A percentile compares a stretch with the other conserved stretches of the same genome.
phyloP scores from a whole-genome alignment of 2,329 filamentous ascomycete species.

The Fusarium multiceps region DNA sequence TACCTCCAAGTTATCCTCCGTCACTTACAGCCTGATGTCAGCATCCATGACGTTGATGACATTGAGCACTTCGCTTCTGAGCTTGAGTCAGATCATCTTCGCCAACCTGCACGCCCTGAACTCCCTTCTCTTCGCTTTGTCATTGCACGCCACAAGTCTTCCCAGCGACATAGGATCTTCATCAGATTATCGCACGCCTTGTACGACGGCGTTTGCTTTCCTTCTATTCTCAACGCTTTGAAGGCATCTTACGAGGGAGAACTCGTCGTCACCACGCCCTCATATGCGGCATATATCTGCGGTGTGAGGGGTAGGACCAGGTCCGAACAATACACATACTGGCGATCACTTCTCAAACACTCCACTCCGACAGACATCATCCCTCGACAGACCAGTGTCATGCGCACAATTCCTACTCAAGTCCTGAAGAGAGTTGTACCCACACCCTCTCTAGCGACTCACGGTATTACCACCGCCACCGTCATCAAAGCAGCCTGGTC shows the following conservation, averaged over 20 bases:
- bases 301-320: background rate
- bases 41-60: slow-evolving; percentile 10
- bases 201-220: slow-evolving; percentile 34
- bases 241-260: slow-evolving; percentile 23
- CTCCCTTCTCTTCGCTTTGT: slow-evolving; percentile 10
- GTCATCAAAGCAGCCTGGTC: slow-evolving; percentile 61
- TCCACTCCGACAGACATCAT: slow-evolving; percentile 19
- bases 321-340: slow-evolving; percentile 16
- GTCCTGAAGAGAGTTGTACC: slow-evolving; percentile 5
- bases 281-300: slow-evolving; percentile 17
- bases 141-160: slow-evolving; percentile 13
- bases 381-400: background rate
- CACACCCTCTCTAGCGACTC: slow-evolving; percentile 24
- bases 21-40: slow-evolving; percentile 1
- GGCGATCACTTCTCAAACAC: slow-evolving; percentile 9
- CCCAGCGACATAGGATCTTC: slow-evolving; percentile 20
- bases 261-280: background rate
- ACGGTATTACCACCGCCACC: slow-evolving; percentile 50
- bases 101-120: background rate
- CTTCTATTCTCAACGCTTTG: slow-evolving; percentile 13
- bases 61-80: slow-evolving; percentile 19
- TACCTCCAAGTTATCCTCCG: slow-evolving; percentile 36
- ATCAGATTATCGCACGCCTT: slow-evolving; percentile 31
- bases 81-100: background rate
- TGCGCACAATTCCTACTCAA: slow-evolving; percentile 10